These are phyloP conservation scores for Mycena galericulata DNA, from an alignment of 768 basidiomycete species.

Conservation along the genomic window DNA sequence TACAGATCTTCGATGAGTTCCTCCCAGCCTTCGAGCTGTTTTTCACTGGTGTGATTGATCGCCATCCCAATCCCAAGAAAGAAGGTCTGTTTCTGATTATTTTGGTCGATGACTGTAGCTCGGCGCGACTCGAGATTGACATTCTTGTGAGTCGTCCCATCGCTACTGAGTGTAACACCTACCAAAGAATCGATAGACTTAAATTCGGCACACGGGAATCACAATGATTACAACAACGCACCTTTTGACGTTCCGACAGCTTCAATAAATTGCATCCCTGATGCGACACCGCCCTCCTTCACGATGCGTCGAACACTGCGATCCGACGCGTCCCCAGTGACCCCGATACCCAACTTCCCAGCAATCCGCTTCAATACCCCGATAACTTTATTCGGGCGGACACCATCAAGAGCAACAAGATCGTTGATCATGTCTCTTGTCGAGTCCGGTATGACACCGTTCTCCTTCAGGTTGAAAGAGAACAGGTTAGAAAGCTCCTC, in stretches of 20 bases:
- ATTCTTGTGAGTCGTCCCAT: slow-evolving; percentile 35
- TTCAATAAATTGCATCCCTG: neutral
- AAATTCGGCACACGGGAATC: neutral
- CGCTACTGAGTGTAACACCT: slow-evolving; percentile 31
- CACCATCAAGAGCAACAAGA: slow-evolving; percentile 4
- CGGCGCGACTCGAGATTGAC: too few relatives aligned
- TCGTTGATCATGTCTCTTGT: neutral
- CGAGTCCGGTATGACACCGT: neutral
- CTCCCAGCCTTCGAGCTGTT: slow-evolving; percentile 35
- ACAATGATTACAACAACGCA: neutral
- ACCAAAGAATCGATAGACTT: neutral
- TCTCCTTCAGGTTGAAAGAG: neutral
- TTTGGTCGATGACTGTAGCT: too few relatives aligned
- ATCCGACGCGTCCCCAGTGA: too few relatives aligned
- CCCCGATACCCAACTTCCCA: neutral
- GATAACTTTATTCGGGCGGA: neutral
- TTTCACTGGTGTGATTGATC: too few relatives aligned
- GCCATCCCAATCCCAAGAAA: too few relatives aligned
- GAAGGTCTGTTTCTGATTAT: too few relatives aligned
- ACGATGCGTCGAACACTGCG: neutral
- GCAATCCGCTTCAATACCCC: neutral
- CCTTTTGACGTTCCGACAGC: neutral
- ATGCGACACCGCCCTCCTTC: slow-evolving; percentile 2
- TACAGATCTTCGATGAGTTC: slow-evolving; percentile 10
- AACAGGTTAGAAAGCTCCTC: too few relatives aligned